Evolutionary conservation across 2,329 filamentous ascomycete genomes (phyloP).

Genomic region (Allantophomopsis cytisporea): DNA sequence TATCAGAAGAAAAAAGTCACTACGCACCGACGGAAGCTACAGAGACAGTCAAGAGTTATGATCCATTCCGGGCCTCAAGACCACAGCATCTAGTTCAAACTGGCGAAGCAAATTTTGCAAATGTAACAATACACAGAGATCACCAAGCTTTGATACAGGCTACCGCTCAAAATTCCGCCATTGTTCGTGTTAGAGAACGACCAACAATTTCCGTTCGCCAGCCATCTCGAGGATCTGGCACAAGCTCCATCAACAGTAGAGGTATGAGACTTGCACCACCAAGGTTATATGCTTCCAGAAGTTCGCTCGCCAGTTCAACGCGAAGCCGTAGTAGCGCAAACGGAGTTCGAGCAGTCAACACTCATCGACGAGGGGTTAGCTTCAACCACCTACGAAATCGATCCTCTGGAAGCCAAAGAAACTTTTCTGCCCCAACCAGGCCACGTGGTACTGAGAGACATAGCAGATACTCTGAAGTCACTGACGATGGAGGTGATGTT

Average conservation of each 20-base stretch:
- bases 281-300: constrained; percentile 24
- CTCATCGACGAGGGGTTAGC: constrained; percentile 47
- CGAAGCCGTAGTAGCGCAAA: constrained; percentile 21
- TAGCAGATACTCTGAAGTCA: constrained; percentile 10
- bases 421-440: neutral
- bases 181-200: neutral
- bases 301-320: constrained; percentile 30
- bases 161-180: neutral
- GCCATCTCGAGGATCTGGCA: constrained; percentile 3
- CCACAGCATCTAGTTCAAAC: constrained; percentile 27
- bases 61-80: constrained; percentile 57
- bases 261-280: constrained; percentile 6
- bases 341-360: constrained; percentile 27
- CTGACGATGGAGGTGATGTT: constrained; percentile 9
- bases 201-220: constrained; percentile 1
- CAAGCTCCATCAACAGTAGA: constrained; percentile 2
- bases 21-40: constrained; percentile 18
- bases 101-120: constrained; percentile 25
- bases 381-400: constrained; percentile 38
- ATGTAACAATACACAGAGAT: constrained; percentile 14
- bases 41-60: constrained; percentile 54
- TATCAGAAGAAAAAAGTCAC: constrained; percentile 21
- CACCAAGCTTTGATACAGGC: neutral
- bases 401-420: constrained; percentile 5
- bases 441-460: constrained; percentile 2